A percentile compares a stretch with the other conserved stretches of the same genome.
Evolutionary conservation across 306 rosid species (phyloP).

Genomic region (Ammopiptanthus mongolicus): DNA sequence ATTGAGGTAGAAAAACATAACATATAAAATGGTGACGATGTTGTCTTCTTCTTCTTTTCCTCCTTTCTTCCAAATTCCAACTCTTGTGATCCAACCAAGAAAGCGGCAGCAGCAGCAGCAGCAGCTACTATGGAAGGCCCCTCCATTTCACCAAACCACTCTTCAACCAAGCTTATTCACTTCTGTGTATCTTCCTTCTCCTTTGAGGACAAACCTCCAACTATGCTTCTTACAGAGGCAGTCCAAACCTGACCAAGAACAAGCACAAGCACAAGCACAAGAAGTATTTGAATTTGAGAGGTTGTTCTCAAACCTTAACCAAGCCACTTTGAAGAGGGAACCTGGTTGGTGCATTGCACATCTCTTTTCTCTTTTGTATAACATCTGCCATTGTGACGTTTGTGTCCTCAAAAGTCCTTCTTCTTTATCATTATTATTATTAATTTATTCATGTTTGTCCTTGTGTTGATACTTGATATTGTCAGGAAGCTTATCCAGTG

Average conservation of each 20-base stretch:
- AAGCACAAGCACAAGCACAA: background rate
- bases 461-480: background rate
- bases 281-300: constrained; percentile 38
- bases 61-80: constrained; percentile 12
- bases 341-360: constrained; percentile 43
- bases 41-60: constrained; percentile 4
- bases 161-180: background rate
- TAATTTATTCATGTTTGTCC: background rate
- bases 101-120: constrained; percentile 11
- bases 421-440: background rate
- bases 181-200: constrained; percentile 4
- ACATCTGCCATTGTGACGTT: background rate
- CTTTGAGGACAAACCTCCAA: constrained; percentile 12
- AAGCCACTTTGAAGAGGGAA: constrained; percentile 66
- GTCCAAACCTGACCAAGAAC: constrained; percentile 25
- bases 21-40: constrained; percentile 2
- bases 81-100: constrained; percentile 14
- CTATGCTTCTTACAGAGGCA: constrained; percentile 39
- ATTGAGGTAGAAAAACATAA: background rate
- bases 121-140: background rate
- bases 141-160: constrained; percentile 11
- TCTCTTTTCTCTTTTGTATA: background rate
- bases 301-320: constrained; percentile 70
- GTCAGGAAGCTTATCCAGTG: constrained; percentile 67
- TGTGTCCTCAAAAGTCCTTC: background rate